Evolutionary conservation across 306 rosid genomes (phyloP), one percentile per base, ranked within the genome.

Genomic region (Trichosanthes truncata): DNA sequence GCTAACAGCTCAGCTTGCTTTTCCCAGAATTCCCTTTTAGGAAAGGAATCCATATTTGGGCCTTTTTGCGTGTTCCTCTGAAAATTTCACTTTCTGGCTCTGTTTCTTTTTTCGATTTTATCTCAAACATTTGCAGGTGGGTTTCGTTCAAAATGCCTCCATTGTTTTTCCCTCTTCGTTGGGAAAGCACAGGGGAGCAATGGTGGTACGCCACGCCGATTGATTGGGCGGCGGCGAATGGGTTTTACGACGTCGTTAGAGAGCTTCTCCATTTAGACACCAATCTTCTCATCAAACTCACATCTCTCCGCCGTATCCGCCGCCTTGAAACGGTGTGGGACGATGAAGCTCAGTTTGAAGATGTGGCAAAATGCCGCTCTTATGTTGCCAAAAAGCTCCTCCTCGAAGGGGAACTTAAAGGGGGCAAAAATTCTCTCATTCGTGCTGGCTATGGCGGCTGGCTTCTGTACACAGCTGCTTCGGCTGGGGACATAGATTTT

Each of bases 181-280:
- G 98, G 98, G 97, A 94, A 61, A 92, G 96, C 84, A 92, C 93
- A 0, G 91, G 96, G 10, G 96, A 94, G 41, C 97, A 94, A 31
- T 94, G 98, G 98, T 94, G 98, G 98, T 94, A 84, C 62, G 98
- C 95, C 5, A 88, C 98, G 1, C 98, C 98, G 2, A 92, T 94
- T 23, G 98, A 94, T 11, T 91, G 87, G 88, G 98, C 98, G 0
- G 95, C 97, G 5, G 97, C 98, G 49, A 94, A 94, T 35, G 98
- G 97, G 33, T 86, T 85, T 9, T 94, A 89, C 77, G 96, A 94
- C 72, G 85, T 94, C 1, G 98, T 94, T 29, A 81, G 88, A 31
- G 97, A 91, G 88, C 98, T 94, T 81, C 97, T 94, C 21, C 91
- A 90, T 76, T 87, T 94, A 0, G 98, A 94, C 87, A 60, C 93